Conservation (phyloP, 352 stramenopile species). For the Pythium folliculosum region DNA sequence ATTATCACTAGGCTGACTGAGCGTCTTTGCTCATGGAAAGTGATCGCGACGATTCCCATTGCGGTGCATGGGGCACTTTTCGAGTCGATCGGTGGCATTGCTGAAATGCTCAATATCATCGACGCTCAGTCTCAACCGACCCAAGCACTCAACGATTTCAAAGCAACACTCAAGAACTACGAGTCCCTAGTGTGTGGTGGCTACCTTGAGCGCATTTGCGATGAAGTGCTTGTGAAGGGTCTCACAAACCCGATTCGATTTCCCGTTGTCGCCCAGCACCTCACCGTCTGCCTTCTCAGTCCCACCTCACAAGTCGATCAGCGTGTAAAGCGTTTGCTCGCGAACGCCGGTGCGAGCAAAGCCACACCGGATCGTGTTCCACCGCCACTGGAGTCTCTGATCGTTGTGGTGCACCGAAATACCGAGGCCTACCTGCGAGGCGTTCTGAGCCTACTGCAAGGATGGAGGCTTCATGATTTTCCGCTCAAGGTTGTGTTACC, state of each 20-base stretch:
- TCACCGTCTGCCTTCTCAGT: slow-evolving; percentile 72
- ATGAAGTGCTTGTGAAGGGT: slow-evolving; percentile 76
- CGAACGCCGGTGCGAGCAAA: slow-evolving; percentile 53
- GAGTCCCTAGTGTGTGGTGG: slow-evolving; percentile 39
- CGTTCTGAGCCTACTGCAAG: slow-evolving; percentile 68
- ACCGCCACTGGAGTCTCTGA: slow-evolving; percentile 60
- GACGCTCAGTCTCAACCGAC: slow-evolving; percentile 31
- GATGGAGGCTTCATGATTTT: slow-evolving; percentile 66
- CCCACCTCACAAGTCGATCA: slow-evolving; percentile 57
- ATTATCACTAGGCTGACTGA: slow-evolving; percentile 66
- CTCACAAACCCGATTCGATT: slow-evolving; percentile 76
- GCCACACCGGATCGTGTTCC: slow-evolving; percentile 41
- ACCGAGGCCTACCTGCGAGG: slow-evolving; percentile 75
- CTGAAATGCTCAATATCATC: slow-evolving; percentile 65
- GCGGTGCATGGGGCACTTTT: slow-evolving; percentile 81
- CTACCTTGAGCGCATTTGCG: slow-evolving; percentile 66
- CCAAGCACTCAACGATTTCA: slow-evolving; percentile 32
- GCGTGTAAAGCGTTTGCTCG: slow-evolving; percentile 73
- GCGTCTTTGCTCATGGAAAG: slow-evolving; percentile 57
- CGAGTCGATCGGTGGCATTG: slow-evolving; percentile 74
- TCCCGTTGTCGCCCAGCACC: slow-evolving; percentile 80
- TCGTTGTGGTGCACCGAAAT: slow-evolving; percentile 71
- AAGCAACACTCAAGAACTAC: slow-evolving; percentile 46
- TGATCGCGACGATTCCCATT: slow-evolving; percentile 74
- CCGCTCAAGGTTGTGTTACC: slow-evolving; percentile 50